A percentile compares a stretch with the other conserved stretches of the same genome.
These are phyloP conservation scores for Yamadazyma philogaea DNA, from an alignment of 805 yeast genomes.

Conservation along the genomic window DNA sequence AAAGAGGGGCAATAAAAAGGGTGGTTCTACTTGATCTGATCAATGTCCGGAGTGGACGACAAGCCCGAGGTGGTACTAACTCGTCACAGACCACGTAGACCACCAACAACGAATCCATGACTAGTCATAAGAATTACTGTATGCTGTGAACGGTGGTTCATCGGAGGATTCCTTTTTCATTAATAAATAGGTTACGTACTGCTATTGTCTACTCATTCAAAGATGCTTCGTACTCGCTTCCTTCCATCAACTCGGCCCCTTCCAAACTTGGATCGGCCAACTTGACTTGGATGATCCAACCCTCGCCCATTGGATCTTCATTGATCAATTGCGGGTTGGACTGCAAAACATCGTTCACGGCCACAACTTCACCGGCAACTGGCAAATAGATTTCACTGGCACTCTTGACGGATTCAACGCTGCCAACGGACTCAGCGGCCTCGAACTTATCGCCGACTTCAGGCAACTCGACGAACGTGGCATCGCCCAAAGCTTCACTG, in stretches of 20 bases:
- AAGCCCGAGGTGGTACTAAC: too few species aligned
- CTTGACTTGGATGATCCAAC: slow-evolving; percentile 85
- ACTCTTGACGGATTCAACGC: slow-evolving; percentile 91
- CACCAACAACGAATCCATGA: too few species aligned
- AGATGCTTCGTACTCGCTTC: slow-evolving; percentile 54
- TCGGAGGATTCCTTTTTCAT: too few species aligned
- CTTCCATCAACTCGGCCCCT: slow-evolving; percentile 47
- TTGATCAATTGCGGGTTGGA: slow-evolving; percentile 76
- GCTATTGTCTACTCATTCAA: slow-evolving; percentile 33
- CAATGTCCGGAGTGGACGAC: too few species aligned
- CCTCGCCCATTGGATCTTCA: slow-evolving; percentile 87
- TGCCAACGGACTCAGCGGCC: slow-evolving; percentile 81
- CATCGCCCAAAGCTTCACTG: slow-evolving; percentile 94
- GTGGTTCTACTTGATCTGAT: too few species aligned
- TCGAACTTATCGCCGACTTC: slow-evolving; percentile 60
- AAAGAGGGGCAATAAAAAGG: too few species aligned
- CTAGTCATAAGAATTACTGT: too few species aligned
- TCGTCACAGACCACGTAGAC: too few species aligned
- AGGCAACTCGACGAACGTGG: slow-evolving; percentile 89
- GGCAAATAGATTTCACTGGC: slow-evolving; percentile 94
- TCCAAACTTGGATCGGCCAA: slow-evolving; percentile 41
- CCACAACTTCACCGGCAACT: slow-evolving; percentile 70
- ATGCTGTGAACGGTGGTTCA: too few species aligned
- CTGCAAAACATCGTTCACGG: slow-evolving; percentile 63
- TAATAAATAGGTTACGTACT: not conserved